Evolutionary conservation across 805 yeast species (phyloP), one percentile per base, ranked within the genome.

Genomic region (Ascoidea tarda): DNA sequence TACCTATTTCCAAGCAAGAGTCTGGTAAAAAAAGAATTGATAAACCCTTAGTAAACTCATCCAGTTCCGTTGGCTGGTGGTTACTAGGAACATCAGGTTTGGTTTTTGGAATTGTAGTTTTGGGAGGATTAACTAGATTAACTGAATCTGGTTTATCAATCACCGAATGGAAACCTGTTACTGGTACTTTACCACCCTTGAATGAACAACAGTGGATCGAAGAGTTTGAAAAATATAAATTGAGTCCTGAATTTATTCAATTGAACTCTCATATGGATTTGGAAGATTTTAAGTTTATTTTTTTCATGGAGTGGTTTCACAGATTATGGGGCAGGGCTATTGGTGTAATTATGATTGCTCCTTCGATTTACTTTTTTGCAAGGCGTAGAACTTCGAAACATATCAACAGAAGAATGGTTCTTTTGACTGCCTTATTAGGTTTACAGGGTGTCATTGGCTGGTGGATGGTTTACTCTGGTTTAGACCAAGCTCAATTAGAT

Each of bases 381-480:
- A 70, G 82, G 4, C 78, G 79, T 46, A 80, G 73, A 57, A 80
- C 91, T 8, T 80, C 89, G 2, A 68, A 78, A 3, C 81, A 80
- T 54, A 83, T 86, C 4, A 82, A 87, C 50, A 71, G 71, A 53
- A 76, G 87, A 59, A 71, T 93, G 14, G 66, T 86, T 21, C 87
- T 87, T 1, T 76, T 93, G 49, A 77, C 95, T 47, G 80, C 75
- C 0, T 69, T 93, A 51, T 74, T 93, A 54, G 99, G 96, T 8
- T 70, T 93, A 49, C 99, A 93, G 72, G 99, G 99, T 51, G 85
- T 83, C 51, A 84, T 93, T 59, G 99, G 99, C 38, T 93, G 99
- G 99, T 93, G 99, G 99, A 93, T 93, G 99, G 99, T 93, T 51
- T 81, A 86, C 61, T 87, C 96, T 6, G 99, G 99, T 33, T 74